These are phyloP conservation scores for Zygosaccharomyces siamensis DNA, from an alignment of 805 yeast species.

Conservation along the genomic window DNA sequence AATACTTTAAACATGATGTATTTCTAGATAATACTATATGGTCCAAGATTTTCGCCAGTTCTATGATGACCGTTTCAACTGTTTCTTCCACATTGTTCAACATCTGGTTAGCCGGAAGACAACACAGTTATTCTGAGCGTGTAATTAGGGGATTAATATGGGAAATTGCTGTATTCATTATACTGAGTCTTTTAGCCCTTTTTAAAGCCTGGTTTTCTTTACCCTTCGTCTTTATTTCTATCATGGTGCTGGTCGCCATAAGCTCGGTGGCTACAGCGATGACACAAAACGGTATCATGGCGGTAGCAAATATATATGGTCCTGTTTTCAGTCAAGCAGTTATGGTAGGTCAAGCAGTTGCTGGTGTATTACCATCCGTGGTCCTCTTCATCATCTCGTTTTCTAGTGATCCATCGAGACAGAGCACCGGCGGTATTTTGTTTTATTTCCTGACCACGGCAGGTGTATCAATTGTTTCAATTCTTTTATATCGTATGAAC, in stretches of 20 bases:
- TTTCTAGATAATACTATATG: constrained; percentile 47
- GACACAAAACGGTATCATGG: constrained; percentile 88
- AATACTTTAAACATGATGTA: constrained; percentile 61
- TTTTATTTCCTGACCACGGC: constrained; percentile 38
- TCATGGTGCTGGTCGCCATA: constrained; percentile 58
- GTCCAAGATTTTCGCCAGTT: constrained; percentile 61
- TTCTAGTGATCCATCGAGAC: constrained; percentile 39
- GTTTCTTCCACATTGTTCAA: constrained; percentile 57
- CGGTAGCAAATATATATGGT: constrained; percentile 73
- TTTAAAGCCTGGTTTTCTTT: constrained; percentile 18
- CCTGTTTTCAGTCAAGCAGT: constrained; percentile 79
- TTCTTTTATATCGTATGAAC: constrained; percentile 24
- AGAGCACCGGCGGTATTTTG: constrained; percentile 24
- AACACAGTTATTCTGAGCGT: constrained; percentile 50
- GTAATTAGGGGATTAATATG: constrained; percentile 56
- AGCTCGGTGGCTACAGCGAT: constrained; percentile 74
- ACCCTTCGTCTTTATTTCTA: constrained; percentile 38
- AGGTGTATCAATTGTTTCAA: constrained; percentile 24
- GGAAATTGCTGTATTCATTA: constrained; percentile 53
- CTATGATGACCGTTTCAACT: constrained; percentile 86
- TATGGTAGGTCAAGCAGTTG: constrained; percentile 91
- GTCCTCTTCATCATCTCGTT: constrained; percentile 45
- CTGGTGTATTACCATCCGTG: constrained; percentile 87
- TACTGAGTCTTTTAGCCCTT: constrained; percentile 42
- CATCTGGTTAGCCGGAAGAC: constrained; percentile 59